Evolutionary conservation across 2,329 filamentous ascomycete species (phyloP).

Genomic region (Stachybotrys chartarum): DNA sequence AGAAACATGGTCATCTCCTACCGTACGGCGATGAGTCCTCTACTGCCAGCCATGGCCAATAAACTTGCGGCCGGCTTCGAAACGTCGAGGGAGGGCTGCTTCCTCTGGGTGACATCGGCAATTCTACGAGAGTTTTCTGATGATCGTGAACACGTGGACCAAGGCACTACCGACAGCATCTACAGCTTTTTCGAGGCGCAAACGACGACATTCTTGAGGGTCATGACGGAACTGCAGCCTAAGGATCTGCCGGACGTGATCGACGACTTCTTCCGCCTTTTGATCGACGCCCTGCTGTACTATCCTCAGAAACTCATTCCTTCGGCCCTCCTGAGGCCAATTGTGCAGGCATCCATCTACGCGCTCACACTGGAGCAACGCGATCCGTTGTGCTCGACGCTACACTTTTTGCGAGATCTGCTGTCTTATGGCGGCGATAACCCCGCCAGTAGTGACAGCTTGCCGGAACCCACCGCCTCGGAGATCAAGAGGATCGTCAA

Average conservation of each 20-base stretch:
- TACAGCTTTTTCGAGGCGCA: constrained; percentile 95
- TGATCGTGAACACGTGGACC: constrained; percentile 76
- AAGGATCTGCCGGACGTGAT: constrained; percentile 76
- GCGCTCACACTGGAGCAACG: constrained; percentile 84
- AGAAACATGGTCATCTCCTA: constrained; percentile 96
- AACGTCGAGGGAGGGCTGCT: constrained; percentile 84
- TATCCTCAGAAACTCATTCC: constrained; percentile 79
- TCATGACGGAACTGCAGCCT: constrained; percentile 74
- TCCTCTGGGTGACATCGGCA: constrained; percentile 95
- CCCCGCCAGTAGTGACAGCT: constrained; percentile 52
- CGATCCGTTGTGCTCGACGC: constrained; percentile 81
- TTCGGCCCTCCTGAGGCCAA: constrained; percentile 70
- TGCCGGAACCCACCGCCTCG: constrained; percentile 51
- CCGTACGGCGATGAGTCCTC: constrained; percentile 76
- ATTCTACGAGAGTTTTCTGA: constrained; percentile 94
- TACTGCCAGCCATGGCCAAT: constrained; percentile 79
- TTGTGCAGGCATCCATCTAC: constrained; percentile 81
- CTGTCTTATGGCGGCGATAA: constrained; percentile 81
- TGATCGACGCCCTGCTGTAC: constrained; percentile 87
- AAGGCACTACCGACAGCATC: constrained; percentile 76
- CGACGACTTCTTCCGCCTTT: constrained; percentile 92
- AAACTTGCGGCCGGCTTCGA: constrained; percentile 83
- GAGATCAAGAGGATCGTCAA: constrained; percentile 70
- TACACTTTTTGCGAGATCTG: constrained; percentile 89
- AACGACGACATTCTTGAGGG: constrained; percentile 79